These are phyloP conservation scores for Apiospora arundinis DNA, from an alignment of 2,329 filamentous ascomycete genomes.

Conservation along the genomic window DNA sequence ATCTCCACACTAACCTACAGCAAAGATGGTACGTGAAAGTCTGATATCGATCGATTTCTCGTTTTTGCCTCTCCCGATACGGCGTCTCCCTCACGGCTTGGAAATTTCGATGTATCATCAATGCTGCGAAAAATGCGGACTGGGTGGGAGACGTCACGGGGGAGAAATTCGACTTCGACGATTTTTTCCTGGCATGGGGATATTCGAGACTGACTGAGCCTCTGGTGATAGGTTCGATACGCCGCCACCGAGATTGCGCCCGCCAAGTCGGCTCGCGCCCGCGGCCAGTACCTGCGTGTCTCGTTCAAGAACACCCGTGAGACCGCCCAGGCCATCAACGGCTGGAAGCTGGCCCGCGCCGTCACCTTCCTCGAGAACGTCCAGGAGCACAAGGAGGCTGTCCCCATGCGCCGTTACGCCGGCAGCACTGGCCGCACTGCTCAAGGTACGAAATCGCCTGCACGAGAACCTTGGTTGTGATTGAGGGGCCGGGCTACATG, in stretches of 20 bases:
- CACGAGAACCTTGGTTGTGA: not conserved
- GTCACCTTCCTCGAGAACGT: constrained; percentile 98
- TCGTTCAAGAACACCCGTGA: constrained; percentile 99
- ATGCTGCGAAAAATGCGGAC: constrained; percentile 8
- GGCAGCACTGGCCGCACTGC: constrained; percentile 94
- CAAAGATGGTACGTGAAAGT: constrained; percentile 61
- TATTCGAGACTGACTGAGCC: constrained; percentile 1
- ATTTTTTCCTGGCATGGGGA: constrained; percentile 4
- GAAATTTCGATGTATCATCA: constrained; percentile 17
- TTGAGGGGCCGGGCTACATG: not conserved
- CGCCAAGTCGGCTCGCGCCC: constrained; percentile 94
- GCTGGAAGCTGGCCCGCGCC: constrained; percentile 96
- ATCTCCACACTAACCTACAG: constrained; percentile 58
- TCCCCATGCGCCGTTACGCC: constrained; percentile 97
- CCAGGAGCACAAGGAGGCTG: constrained; percentile 93
- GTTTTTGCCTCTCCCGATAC: constrained; percentile 13
- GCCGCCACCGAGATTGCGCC: constrained; percentile 85
- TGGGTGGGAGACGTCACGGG: constrained; percentile 19
- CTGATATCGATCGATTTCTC: constrained; percentile 10
- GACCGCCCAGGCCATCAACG: constrained; percentile 99
- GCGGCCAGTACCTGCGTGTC: constrained; percentile 98
- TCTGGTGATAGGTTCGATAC: constrained; percentile 81
- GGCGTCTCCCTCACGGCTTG: constrained; percentile 12
- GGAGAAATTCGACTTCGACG: constrained; percentile 8
- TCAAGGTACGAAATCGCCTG: constrained; percentile 78